Evolutionary conservation across 1,284 basidiomycete species (phyloP).

Genomic region (Ustilago tritici): DNA sequence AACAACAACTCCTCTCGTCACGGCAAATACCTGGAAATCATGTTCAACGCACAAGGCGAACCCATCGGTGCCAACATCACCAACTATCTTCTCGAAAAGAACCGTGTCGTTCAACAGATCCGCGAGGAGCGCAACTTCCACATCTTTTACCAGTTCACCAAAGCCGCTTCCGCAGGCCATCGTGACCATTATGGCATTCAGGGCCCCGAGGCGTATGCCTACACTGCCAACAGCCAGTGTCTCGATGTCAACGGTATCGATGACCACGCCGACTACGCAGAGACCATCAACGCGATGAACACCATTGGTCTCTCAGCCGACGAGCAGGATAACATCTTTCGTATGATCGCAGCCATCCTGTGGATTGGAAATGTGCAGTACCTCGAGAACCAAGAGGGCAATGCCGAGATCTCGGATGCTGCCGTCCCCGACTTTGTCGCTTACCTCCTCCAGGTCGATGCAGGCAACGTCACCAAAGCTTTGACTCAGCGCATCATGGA

Average conservation of each 20-base stretch:
- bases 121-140: constrained; percentile 98
- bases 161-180: constrained; percentile 88
- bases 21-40: constrained; percentile 99
- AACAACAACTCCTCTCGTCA: constrained; percentile 99
- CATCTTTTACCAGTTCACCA: constrained; percentile 99
- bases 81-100: constrained; percentile 97
- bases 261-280: constrained; percentile 86
- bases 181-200: constrained; percentile 96
- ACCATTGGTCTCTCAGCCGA: constrained; percentile 84
- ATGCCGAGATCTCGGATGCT: constrained; percentile 83
- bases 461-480: constrained; percentile 83
- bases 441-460: constrained; percentile 91
- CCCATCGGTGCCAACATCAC: constrained; percentile 98
- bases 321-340: constrained; percentile 93
- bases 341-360: constrained; percentile 89
- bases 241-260: constrained; percentile 91
- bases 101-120: constrained; percentile 93
- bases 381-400: constrained; percentile 89
- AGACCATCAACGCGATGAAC: constrained; percentile 94
- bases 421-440: constrained; percentile 95
- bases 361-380: constrained; percentile 90
- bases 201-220: constrained; percentile 93
- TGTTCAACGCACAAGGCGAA: constrained; percentile 93
- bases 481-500: constrained; percentile 89
- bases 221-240: constrained; percentile 91